Percentiles rank a stretch among this genome's conserved stretches.
phyloP scores from a whole-genome alignment of 768 basidiomycete species.

The Vararia minispora region DNA sequence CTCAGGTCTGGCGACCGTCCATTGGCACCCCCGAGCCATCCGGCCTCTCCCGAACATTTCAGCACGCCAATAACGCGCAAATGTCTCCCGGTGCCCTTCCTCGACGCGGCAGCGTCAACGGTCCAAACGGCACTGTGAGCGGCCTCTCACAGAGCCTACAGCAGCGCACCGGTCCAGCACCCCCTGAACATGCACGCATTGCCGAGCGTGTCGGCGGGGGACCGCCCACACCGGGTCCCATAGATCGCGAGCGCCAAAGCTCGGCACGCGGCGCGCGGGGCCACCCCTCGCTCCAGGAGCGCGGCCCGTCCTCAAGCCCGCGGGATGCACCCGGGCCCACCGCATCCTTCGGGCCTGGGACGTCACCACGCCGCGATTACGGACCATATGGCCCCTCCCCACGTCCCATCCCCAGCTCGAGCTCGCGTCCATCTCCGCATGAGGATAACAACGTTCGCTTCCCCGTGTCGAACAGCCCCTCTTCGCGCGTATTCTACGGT shows the following conservation, averaged over 20 bases:
- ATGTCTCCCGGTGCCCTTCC: conserved; percentile 28
- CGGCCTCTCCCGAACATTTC: conserved; percentile 9
- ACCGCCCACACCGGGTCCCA: conserved; percentile 23
- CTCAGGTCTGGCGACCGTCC: background rate
- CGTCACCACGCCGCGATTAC: too few species aligned
- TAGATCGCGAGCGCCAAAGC: conserved; percentile 14
- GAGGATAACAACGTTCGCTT: conserved; percentile 9
- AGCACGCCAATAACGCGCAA: conserved; percentile 24
- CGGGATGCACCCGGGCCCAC: conserved; percentile 10
- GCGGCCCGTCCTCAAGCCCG: conserved; percentile 10
- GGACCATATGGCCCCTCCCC: too few species aligned
- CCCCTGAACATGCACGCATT: too few species aligned
- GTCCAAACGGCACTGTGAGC: conserved; percentile 4
- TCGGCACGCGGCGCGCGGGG: conserved; percentile 5
- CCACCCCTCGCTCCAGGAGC: conserved; percentile 4
- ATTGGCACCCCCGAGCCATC: background rate
- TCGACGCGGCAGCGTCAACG: conserved; percentile 20
- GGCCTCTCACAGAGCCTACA: too few species aligned
- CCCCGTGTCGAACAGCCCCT: conserved; percentile 11
- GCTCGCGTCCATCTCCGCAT: conserved; percentile 6
- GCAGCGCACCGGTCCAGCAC: too few species aligned
- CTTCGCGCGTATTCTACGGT: conserved; percentile 6
- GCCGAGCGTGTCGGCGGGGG: too few species aligned
- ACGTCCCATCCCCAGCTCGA: conserved; percentile 9
- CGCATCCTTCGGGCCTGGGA: too few species aligned